Conservation (phyloP, 2,329 filamentous ascomycete species). For the Samsoniella hepiali region DNA sequence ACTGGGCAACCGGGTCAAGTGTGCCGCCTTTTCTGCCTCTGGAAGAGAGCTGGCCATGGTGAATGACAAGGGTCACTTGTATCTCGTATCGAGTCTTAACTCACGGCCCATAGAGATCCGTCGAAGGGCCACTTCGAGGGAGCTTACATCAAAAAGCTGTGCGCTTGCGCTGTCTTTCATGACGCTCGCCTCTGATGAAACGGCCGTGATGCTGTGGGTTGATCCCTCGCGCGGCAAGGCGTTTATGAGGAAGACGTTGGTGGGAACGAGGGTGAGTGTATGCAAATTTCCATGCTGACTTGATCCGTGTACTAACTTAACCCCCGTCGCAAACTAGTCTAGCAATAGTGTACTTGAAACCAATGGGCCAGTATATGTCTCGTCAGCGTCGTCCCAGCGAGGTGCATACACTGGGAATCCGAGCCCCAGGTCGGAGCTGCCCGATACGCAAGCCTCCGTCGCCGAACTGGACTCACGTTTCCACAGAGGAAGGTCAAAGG, state of each 20-base stretch:
- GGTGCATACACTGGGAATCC: neutral
- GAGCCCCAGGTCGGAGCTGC: neutral
- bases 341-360: constrained; percentile 8
- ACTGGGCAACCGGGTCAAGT: constrained; percentile 38
- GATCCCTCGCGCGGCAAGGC: constrained; percentile 33
- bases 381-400: neutral
- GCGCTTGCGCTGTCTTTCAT: constrained; percentile 39
- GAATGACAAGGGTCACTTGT: constrained; percentile 40
- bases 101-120: constrained; percentile 37
- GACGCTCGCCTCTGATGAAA: constrained; percentile 35
- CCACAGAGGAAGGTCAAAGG: neutral
- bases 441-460: neutral
- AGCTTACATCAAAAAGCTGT: constrained; percentile 37
- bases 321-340: neutral
- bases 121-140: constrained; percentile 34
- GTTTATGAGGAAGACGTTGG: constrained; percentile 31
- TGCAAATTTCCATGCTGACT: neutral
- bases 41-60: constrained; percentile 39
- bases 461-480: neutral
- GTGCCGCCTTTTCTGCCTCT: constrained; percentile 36
- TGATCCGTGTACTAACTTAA: neutral
- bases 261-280: constrained; percentile 20
- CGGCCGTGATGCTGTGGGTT: constrained; percentile 39
- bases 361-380: constrained; percentile 7
- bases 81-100: constrained; percentile 37